phyloP scores from a whole-genome alignment of 305 asterid genomes.

The Caryopteris hybrid region DNA sequence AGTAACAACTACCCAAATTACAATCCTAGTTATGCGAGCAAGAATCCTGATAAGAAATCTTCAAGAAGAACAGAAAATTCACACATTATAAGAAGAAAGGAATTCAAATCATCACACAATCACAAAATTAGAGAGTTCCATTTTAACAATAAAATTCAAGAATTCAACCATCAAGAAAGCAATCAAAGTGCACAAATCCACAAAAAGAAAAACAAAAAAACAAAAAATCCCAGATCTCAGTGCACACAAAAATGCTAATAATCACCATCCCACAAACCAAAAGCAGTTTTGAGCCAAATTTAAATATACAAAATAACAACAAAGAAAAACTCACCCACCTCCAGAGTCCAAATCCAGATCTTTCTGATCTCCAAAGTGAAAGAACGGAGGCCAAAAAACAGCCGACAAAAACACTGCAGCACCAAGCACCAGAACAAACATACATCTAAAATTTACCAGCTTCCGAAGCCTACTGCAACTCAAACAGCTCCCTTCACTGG shows the following conservation, averaged over 20 bases:
- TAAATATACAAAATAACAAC: neutral
- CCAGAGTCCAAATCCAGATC: conserved; percentile 78
- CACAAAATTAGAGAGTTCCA: neutral
- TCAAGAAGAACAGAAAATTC: neutral
- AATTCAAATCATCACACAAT: neutral
- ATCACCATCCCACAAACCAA: conserved; percentile 6
- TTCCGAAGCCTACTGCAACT: conserved; percentile 37
- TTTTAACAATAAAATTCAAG: neutral
- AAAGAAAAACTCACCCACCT: conserved; percentile 35
- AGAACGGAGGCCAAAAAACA: conserved; percentile 74
- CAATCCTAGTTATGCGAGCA: neutral
- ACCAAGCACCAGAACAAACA: conserved; percentile 56
- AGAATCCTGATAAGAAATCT: neutral
- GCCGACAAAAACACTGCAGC: conserved; percentile 68
- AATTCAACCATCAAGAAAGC: neutral
- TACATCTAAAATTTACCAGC: conserved; percentile 56
- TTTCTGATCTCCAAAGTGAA: conserved; percentile 44
- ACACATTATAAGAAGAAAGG: neutral
- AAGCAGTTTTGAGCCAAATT: conserved; percentile 1
- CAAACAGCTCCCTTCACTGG: conserved; percentile 38
- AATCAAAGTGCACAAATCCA: neutral
- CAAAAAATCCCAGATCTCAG: conserved; percentile 33
- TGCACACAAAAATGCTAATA: conserved; percentile 7
- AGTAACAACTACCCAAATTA: neutral
- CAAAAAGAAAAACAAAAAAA: no score